These are phyloP conservation scores for Penicillium sp. DNA, from an alignment of 2,329 filamentous ascomycete species.

Conservation along the genomic window DNA sequence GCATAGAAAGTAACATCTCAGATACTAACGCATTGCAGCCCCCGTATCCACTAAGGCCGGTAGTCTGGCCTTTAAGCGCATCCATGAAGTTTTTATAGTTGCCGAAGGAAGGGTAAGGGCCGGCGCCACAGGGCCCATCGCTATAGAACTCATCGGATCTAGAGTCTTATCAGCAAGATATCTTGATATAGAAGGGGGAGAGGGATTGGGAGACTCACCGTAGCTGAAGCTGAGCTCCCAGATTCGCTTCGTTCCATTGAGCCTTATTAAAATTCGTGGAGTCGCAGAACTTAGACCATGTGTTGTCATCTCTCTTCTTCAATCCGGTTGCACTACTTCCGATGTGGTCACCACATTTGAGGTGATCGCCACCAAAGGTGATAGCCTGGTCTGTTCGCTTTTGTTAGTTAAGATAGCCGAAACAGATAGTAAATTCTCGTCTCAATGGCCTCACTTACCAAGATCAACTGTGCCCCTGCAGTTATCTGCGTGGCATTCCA, in stretches of 20 bases:
- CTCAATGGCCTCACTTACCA: neutral
- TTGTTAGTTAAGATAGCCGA: too few species aligned
- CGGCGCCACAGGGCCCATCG: neutral
- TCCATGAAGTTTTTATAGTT: neutral
- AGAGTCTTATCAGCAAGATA: neutral
- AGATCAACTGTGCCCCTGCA: neutral
- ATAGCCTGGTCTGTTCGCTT: neutral
- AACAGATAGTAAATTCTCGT: neutral
- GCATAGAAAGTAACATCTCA: neutral
- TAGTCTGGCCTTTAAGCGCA: neutral
- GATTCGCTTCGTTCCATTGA: neutral
- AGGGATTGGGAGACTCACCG: neutral
- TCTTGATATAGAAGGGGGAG: neutral
- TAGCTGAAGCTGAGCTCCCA: neutral
- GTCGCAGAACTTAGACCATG: neutral
- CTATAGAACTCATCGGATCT: neutral
- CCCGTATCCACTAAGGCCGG: neutral
- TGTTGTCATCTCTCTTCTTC: neutral
- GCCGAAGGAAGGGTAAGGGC: neutral
- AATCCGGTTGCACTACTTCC: neutral
- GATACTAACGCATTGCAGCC: neutral
- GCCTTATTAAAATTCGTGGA: neutral
- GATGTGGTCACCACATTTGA: neutral
- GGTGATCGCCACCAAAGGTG: neutral
- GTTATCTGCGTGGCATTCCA: neutral